Conservation (phyloP, 768 basidiomycete species). For the Pulveroboletus sp. region DNA sequence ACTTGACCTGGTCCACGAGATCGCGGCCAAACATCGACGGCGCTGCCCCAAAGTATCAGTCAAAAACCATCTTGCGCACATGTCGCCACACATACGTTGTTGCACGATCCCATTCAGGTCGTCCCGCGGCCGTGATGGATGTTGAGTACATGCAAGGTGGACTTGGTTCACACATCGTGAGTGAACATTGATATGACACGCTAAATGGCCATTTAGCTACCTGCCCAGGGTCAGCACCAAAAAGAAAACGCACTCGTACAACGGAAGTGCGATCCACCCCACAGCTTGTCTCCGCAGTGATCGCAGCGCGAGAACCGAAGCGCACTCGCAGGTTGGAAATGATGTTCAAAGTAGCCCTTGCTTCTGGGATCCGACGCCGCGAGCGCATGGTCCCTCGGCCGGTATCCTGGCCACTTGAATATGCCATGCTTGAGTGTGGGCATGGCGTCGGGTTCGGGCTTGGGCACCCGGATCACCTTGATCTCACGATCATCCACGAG, state of each 20-base stretch:
- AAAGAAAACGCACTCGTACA: constrained; percentile 72
- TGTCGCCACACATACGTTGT: constrained; percentile 8
- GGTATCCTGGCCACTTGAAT: constrained; percentile 72
- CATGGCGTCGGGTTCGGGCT: constrained; percentile 37
- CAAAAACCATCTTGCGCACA: constrained; percentile 10
- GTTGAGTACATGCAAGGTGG: constrained; percentile 62
- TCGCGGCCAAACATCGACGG: constrained; percentile 94
- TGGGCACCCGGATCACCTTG: constrained; percentile 28
- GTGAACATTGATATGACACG: constrained; percentile 84
- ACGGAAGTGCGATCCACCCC: constrained; percentile 94
- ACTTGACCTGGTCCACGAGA: constrained; percentile 76
- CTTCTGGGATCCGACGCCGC: constrained; percentile 36
- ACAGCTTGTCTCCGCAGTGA: constrained; percentile 97
- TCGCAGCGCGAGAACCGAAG: constrained; percentile 91
- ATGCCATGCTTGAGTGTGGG: constrained; percentile 53
- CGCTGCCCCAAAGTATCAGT: constrained; percentile 40
- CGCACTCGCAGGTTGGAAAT: constrained; percentile 86
- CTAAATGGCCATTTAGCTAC: constrained; percentile 37
- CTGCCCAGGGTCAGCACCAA: neutral
- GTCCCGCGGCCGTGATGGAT: constrained; percentile 33
- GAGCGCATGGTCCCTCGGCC: constrained; percentile 43
- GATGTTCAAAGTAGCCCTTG: constrained; percentile 60
- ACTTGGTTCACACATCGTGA: constrained; percentile 78
- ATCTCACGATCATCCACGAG: constrained; percentile 29
- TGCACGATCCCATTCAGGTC: constrained; percentile 27